Evolutionary conservation across 2,329 filamentous ascomycete species (phyloP), one percentile per base, ranked within the genome.

Genomic region (Dryadomyces sulphureus): DNA sequence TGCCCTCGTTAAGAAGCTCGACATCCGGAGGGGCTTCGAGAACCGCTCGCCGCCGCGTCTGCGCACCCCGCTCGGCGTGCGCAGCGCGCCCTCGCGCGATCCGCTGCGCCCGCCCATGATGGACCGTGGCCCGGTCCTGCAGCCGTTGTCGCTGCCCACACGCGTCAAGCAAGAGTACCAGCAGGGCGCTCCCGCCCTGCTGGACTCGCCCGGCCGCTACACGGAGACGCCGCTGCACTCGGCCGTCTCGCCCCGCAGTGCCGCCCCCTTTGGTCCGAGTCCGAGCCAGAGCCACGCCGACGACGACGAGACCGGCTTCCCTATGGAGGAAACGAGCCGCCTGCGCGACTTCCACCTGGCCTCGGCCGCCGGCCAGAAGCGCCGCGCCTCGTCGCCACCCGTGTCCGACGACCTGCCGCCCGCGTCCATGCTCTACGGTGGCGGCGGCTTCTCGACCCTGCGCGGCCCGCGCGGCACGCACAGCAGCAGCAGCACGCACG

Each of bases 1-100:
- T 48, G 65, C 61, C 44, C 65, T 76, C 55, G 68, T 75, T 49
- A 72, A 71, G 57, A 77, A 73, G 59, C 62, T 78, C n/a, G 66
- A 75, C 48, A 64, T 67, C 1, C 58, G 65, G 34, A 62, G 66
- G 34, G 62, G 60, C 0, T 54, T 66, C n/a, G 68, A 71, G 47
- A 68, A 64, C 45, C 58, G 59, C 16, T 66, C 68, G 8, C 65
- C 68, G 2, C 63, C 68, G 20, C 57, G 60, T 14, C 64, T 64
- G 68, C 9, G 60, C 62, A 4, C 59, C 72, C 6, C 67, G 64
- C 47, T 32, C n/a, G 58, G 63, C 9, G 52, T 63, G 20, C 62
- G 58, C 46, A 66, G 70, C 40, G 50, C 60, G 7, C 54, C 62
- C 19, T 54, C 62, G 2, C 59, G 62, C 38, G 60, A 65, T 12